Evolutionary conservation across 208 protist species (phyloP), one percentile per base, ranked within the genome.

Genomic region (Herpetomonas muscarum): DNA sequence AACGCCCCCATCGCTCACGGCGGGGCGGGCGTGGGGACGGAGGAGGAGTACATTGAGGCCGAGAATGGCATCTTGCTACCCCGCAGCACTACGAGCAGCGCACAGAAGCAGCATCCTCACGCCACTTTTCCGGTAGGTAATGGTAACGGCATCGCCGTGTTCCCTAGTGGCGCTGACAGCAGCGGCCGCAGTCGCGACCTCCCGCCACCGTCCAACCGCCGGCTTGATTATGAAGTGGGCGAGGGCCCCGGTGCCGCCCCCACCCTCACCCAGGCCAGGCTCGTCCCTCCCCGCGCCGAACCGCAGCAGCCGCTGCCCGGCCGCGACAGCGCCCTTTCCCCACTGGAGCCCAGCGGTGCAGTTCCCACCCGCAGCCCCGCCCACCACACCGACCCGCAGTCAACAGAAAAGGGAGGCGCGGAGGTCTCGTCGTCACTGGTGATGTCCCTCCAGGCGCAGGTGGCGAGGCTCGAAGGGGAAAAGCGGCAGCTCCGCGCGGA

Each of bases 401-500:
- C n/a, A n/a, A 15, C 34, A 15, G 34, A 39, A 39, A 7, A 15
- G 34, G 15, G 15, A 39, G 34, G 15, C 7, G 10, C 34, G 7
- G 34, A 17, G 34, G 34, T 39, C 34, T 39, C 34, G 10, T 4
- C 55, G 32, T 3, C 51, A 52, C 29, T 48, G 37, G 37, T 59
- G 13, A 6, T 24, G n/a, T 37, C 47, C 1, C 50, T 76, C 13
- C 32, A 67, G 49, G 21, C 57, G 45, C 73, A 55, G 9, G 25
- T 77, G 9, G 58, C 30, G 7, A 17, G 21, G 26, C 29, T 80
- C 12, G 59, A 72, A 30, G 59, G 30, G 22, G 67, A 73, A 13
- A 81, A 80, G 37, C 30, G 30, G 10, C 59, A 75, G 13, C 46
- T 81, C 49, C 29, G 64, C n/a, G 12, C 5, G 7, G 61, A 67